phyloP scores from a whole-genome alignment of 148 eudicot species.

The Rhododendron molle region DNA sequence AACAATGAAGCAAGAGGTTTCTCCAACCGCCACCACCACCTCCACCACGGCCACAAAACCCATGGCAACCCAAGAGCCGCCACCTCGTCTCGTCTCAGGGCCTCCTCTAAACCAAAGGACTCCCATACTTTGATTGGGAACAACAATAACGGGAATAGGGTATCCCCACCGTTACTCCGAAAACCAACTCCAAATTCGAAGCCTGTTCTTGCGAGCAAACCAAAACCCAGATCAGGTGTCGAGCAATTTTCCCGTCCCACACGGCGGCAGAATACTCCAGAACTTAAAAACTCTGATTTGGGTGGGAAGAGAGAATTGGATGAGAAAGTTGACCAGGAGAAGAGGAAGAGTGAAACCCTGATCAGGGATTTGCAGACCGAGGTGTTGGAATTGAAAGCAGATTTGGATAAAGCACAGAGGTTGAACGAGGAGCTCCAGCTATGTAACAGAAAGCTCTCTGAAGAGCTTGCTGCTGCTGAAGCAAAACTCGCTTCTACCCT shows the following conservation, averaged over 20 bases:
- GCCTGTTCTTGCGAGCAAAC: background rate
- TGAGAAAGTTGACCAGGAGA: background rate
- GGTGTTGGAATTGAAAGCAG: conserved; percentile 17
- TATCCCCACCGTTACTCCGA: background rate
- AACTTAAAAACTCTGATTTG: background rate
- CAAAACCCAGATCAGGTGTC: background rate
- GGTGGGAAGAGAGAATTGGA: background rate
- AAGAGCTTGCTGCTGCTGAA: conserved; percentile 16
- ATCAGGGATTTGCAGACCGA: conserved; percentile 14
- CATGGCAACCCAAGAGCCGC: background rate
- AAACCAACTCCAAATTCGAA: conserved; percentile 1
- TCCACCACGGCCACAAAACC: background rate
- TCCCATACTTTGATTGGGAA: background rate
- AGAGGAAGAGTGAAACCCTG: conserved; percentile 7
- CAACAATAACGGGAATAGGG: background rate
- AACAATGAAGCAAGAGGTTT: conserved; percentile 10
- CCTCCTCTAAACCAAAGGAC: conserved; percentile 11
- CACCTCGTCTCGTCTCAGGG: background rate
- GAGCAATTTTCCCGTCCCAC: conserved; percentile 10
- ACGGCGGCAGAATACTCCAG: background rate
- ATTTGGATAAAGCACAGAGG: conserved; percentile 14
- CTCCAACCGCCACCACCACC: background rate
- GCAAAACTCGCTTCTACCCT: conserved; percentile 9
- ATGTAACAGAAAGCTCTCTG: conserved; percentile 13
- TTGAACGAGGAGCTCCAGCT: conserved; percentile 19